Percentiles rank a stretch among this genome's conserved stretches.
Conservation (phyloP, 176 grass and related monocot genomes). For the Cenchrus americanus region DNA sequence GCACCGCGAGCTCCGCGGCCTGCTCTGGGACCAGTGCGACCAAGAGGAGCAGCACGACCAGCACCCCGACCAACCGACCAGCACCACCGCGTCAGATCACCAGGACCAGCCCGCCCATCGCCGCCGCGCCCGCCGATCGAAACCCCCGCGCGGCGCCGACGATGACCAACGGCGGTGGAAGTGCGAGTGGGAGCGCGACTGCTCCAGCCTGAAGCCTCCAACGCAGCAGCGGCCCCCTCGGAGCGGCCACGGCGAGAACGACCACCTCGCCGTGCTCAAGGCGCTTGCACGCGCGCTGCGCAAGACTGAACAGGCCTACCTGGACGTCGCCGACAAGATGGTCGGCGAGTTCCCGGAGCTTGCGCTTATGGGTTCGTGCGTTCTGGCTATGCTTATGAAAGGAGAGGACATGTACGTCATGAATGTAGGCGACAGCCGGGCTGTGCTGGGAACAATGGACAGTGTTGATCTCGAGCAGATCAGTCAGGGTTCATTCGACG, state of each 20-base stretch:
- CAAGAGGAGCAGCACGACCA: constrained; percentile 16
- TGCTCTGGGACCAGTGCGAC: constrained; percentile 58
- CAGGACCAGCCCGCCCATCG: constrained; percentile 38
- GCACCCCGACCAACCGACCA: constrained; percentile 5
- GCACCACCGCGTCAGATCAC: constrained; percentile 31
- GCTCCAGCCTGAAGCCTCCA: constrained; percentile 51
- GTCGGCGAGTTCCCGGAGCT: constrained; percentile 77
- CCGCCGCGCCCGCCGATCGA: constrained; percentile 24
- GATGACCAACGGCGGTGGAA: constrained; percentile 42
- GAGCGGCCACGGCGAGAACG: constrained; percentile 35
- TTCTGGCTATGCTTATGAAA: constrained; percentile 84
- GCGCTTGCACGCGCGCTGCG: constrained; percentile 72
- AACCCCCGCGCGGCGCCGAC: constrained; percentile 32
- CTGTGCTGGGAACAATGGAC: constrained; percentile 71
- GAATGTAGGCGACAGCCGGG: constrained; percentile 95
- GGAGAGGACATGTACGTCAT: constrained; percentile 95
- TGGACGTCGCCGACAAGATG: constrained; percentile 86
- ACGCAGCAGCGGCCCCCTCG: constrained; percentile 17
- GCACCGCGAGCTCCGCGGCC: constrained; percentile 73
- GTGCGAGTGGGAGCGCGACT: constrained; percentile 55
- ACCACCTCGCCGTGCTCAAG: constrained; percentile 81
- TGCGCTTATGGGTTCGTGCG: constrained; percentile 92
- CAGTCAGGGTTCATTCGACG: constrained; percentile 59
- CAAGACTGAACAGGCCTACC: constrained; percentile 74
- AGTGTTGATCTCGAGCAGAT: constrained; percentile 61